A percentile compares a stretch with the other conserved stretches of the same genome.
These are phyloP conservation scores for Obelidium mucronatum DNA, from an alignment of 192 early-diverging fungal species.

Conservation along the genomic window DNA sequence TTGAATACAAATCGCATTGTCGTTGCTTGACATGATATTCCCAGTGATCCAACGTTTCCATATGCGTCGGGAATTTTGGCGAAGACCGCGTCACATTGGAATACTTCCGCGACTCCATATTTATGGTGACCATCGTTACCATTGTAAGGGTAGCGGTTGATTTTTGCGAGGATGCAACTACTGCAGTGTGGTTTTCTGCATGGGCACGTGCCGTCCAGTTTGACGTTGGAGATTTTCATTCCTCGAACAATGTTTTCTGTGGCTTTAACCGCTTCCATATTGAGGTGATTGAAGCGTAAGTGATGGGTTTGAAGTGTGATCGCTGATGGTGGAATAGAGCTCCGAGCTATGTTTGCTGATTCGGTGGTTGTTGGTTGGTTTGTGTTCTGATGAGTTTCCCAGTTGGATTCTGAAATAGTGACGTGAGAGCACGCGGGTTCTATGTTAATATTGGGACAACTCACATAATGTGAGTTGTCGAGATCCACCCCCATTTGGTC, in stretches of 20 bases:
- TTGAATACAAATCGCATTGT: not conserved
- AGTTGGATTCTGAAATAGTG: not conserved
- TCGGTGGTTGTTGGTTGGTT: not conserved
- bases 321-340: not conserved
- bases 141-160: not conserved
- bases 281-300: not conserved
- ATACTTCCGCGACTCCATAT: not conserved
- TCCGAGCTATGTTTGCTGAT: not conserved
- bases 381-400: not conserved
- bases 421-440: not conserved
- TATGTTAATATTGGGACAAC: not conserved
- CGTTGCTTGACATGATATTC: not conserved
- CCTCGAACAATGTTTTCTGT: not conserved
- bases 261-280: not conserved
- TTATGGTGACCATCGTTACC: not conserved
- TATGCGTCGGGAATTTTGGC: not conserved
- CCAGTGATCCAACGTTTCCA: not conserved
- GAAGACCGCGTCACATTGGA: not conserved
- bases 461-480: no score
- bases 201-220: not conserved
- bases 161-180: not conserved
- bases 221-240: not conserved
- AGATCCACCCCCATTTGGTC: not conserved
- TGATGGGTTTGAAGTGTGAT: not conserved
- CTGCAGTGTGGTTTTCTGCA: not conserved